These are phyloP conservation scores for Aspergillus texensis DNA, from an alignment of 2,329 filamentous ascomycete species.

Conservation along the genomic window DNA sequence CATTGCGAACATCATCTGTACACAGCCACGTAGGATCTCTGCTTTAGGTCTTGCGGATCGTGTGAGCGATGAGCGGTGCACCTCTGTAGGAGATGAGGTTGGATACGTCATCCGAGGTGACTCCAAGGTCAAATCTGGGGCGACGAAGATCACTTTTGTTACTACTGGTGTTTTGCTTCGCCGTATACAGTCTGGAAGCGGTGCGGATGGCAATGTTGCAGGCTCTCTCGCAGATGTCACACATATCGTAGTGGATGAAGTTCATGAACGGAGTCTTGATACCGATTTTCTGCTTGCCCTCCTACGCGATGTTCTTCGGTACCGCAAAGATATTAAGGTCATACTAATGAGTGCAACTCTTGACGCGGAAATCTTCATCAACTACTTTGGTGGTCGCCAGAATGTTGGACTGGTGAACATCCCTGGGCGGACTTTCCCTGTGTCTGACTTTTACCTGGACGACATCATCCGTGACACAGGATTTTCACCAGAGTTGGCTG, in stretches of 20 bases:
- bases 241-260: slow-evolving; percentile 94
- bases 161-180: slow-evolving; percentile 92
- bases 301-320: slow-evolving; percentile 76
- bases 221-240: slow-evolving; percentile 85
- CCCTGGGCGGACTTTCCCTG: slow-evolving; percentile 83
- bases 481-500: slow-evolving; percentile 55
- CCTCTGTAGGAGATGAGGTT: slow-evolving; percentile 79
- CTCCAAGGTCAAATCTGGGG: slow-evolving; percentile 68
- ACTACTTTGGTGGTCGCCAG: slow-evolving; percentile 75
- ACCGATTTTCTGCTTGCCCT: slow-evolving; percentile 92
- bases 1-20: slow-evolving; percentile 88
- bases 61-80: slow-evolving; percentile 88
- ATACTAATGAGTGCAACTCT: slow-evolving; percentile 96
- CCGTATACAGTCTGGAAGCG: slow-evolving; percentile 86
- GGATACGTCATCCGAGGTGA: slow-evolving; percentile 92
- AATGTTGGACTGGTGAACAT: slow-evolving; percentile 83
- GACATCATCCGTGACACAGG: slow-evolving; percentile 80
- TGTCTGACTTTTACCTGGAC: slow-evolving; percentile 86
- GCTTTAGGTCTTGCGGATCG: slow-evolving; percentile 91
- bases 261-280: slow-evolving; percentile 92
- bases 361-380: slow-evolving; percentile 80
- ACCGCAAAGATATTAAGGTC: slow-evolving; percentile 78
- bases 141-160: slow-evolving; percentile 91
- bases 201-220: slow-evolving; percentile 75
- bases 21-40: slow-evolving; percentile 91